Base-by-base conservation (phyloP, 2,329 filamentous ascomycete species). In the Monosporascus sp. region DNA sequence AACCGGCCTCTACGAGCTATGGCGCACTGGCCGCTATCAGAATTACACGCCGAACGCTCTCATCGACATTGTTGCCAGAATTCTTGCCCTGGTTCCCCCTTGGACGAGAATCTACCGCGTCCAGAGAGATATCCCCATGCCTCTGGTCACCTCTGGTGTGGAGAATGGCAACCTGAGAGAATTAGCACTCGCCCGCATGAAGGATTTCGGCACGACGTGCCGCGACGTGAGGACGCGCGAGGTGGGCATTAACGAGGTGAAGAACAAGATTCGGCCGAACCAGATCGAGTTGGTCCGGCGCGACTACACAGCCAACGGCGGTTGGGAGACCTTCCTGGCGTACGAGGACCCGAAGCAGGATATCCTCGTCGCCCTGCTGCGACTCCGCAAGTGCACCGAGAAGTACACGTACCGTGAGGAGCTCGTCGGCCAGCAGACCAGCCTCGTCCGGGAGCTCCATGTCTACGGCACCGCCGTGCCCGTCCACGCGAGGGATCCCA, bases 71-170 rank as follows among this genome's bases (percentile, higher is more conserved):
- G 91, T 99, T 0, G 95, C 94, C 3, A 85, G 94, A n/a, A 99
- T 99, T 50, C 76, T 99, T 57, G 94, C 94, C 0, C 79, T 99
- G 2, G 88, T 99, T 0, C 94, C 94, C 1, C 94, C 94, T 1
- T 99, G 94, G 94, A 99, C 95, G 0, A 85, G 94, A 57, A 99
- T 99, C 65, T 99, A 99, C 75, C 90, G 94, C 55, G 94, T 99
- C 0, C 94, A 99, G 75, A 85, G 94, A 69, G 94, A 99, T 72
- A 99, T 99, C 54, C 94, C 94, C n/a, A 99, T 99, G 94, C 94
- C 94, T 1, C 80, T 99, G 24, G 95, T 99, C n/a, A 97, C 94
- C 0, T 96, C 93, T 1, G 94, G 94, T 41, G 94, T 99, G 0
- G 94, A 99, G 73, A 99, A 99, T 63, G 94, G 94, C 56, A 99